Evolutionary conservation across 2,329 filamentous ascomycete species (phyloP), one percentile per base, ranked within the genome.

Genomic region (Paecilomyces formosus): DNA sequence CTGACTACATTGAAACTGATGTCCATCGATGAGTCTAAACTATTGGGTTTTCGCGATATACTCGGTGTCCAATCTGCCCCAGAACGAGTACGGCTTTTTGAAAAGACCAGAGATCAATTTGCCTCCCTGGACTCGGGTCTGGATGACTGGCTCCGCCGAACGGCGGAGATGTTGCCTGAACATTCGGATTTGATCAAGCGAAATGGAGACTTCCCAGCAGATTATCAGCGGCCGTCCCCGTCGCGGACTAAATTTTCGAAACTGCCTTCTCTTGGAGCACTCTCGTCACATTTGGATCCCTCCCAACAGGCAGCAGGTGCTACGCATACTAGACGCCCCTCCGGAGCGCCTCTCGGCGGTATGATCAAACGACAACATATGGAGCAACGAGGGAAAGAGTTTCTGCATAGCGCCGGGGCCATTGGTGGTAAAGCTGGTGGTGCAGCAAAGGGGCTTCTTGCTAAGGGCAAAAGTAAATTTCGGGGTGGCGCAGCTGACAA

Each of bases 371-470:
- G 82, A 61, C 79, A 83, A 63, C 85, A 88, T 68, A 84, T 92
- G 88, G 90, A 65, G 83, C 87, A 45, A 93, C 39, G 92, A 78
- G 87, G 92, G 72, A 97, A 96, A 77, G 92, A 95, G 67, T 78
- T 97, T 28, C 82, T 97, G 70, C 89, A 94, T 64, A 88, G 88
- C 22, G 92, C 92, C 57, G 91, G 90, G 56, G 77, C 85, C 18
- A 78, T 88, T 59, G 83, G 86, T 60, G 85, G 85, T 24, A 88
- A 87, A 68, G 86, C 85, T 31, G 83, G 84, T 62, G 92, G 90
- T 71, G 90, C 91, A 59, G 92, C 92, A 54, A 96, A 96, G 78
- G 93, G 92, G 56, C 76, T 97, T 63, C 87, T 97, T 73, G 91
- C 89, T 64, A 96, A 96, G 78, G 90, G 92, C 65, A 93, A 89